A percentile compares a stretch with the other conserved stretches of the same genome.
phyloP scores from a whole-genome alignment of 2,329 filamentous ascomycete species.

The Metarhizium album region DNA sequence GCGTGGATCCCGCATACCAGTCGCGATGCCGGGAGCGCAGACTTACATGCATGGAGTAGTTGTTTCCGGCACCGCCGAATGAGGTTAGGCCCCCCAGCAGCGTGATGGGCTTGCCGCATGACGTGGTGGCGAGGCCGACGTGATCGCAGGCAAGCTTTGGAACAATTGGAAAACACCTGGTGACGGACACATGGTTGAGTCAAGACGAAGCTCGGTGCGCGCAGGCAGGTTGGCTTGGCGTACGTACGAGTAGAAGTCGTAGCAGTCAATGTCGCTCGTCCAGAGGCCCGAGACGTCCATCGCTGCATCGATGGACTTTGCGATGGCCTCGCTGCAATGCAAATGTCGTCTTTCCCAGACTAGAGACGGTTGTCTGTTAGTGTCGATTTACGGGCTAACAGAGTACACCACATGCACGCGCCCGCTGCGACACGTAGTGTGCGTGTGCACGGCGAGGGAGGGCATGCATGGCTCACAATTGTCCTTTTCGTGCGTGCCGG shows the following conservation, averaged over 20 bases:
- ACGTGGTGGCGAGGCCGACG: constrained; percentile 38
- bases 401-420: too few species aligned
- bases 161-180: constrained; percentile 58
- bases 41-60: constrained; percentile 57
- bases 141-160: constrained; percentile 55
- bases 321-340: constrained; percentile 46
- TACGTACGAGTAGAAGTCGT: constrained; percentile 50
- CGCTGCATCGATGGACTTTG: constrained; percentile 43
- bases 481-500: constrained; percentile 46
- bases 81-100: constrained; percentile 55
- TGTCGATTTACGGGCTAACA: not conserved
- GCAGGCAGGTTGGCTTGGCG: too few species aligned
- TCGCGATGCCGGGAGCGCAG: constrained; percentile 17
- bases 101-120: constrained; percentile 41
- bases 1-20: too few species aligned
- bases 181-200: not conserved
- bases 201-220: too few species aligned
- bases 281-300: constrained; percentile 35
- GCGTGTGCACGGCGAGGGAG: too few species aligned
- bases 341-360: constrained; percentile 54
- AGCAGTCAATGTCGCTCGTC: constrained; percentile 44
- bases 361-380: constrained; percentile 13
- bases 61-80: constrained; percentile 61
- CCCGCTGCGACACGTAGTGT: too few species aligned
- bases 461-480: constrained; percentile 31